Conservation (phyloP, 805 yeast genomes). For the Candida arabinofermentans region DNA sequence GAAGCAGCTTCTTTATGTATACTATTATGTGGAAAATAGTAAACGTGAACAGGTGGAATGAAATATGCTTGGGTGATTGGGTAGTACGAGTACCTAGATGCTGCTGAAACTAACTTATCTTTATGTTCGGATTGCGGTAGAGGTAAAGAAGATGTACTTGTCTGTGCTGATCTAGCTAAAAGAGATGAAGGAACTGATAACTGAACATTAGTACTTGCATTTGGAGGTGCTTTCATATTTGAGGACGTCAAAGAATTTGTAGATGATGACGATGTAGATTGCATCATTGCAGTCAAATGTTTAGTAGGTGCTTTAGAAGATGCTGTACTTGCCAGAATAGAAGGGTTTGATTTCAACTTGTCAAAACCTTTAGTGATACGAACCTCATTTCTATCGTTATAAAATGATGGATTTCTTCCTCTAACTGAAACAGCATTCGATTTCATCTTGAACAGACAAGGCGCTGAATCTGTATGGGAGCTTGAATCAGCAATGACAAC, state of each 20-base stretch:
- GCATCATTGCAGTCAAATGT: too few relatives aligned
- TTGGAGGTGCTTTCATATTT: too few relatives aligned
- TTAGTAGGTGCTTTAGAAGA: neutral
- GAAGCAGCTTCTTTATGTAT: constrained; percentile 29
- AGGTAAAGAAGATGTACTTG: neutral
- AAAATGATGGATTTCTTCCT: constrained; percentile 61
- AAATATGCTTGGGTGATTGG: constrained; percentile 46
- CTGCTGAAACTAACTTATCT: neutral
- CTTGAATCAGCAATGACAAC: constrained; percentile 1
- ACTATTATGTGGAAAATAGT: constrained; percentile 46
- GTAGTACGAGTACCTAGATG: constrained; percentile 36
- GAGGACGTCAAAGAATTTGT: too few relatives aligned
- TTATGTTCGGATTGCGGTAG: neutral
- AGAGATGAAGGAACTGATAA: too few relatives aligned
- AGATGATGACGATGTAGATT: too few relatives aligned
- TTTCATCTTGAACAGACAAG: constrained; percentile 9
- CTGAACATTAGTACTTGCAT: too few relatives aligned
- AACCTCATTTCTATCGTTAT: constrained; percentile 48
- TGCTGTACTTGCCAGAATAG: too few relatives aligned
- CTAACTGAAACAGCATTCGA: constrained; percentile 51
- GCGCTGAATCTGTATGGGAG: neutral
- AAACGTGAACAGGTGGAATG: constrained; percentile 45
- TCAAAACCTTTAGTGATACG: constrained; percentile 28
- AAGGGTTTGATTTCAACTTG: constrained; percentile 1
- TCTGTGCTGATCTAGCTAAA: neutral